Percentiles rank a stretch among this genome's conserved stretches.
Conservation (phyloP, 228 moss, liverwort and hornwort genomes). For the Sphagnum fallax region DNA sequence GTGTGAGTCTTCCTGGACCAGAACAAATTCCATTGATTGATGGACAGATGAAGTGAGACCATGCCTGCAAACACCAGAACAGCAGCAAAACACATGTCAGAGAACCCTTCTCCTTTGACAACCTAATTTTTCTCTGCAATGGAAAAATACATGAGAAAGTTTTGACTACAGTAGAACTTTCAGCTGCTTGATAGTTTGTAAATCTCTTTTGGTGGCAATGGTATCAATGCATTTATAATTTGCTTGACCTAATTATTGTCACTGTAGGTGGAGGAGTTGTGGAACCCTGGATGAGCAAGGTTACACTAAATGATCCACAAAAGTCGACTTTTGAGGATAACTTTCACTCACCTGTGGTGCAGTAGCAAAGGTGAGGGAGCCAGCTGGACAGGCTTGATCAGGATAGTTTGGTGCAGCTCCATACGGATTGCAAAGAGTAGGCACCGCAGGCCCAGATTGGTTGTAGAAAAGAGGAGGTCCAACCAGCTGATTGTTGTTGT, state of each 20-base stretch:
- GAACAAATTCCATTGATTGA: conserved; percentile 17
- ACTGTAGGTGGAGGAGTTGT: neutral
- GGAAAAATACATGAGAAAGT: neutral
- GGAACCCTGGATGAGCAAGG: neutral
- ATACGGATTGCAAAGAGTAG: conserved; percentile 34
- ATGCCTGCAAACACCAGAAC: conserved; percentile 20
- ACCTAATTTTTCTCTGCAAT: neutral
- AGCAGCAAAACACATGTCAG: neutral
- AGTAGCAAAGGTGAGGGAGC: conserved; percentile 10
- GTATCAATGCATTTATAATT: too few relatives aligned
- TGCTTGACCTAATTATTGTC: neutral
- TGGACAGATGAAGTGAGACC: conserved; percentile 23
- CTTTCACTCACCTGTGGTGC: conserved; percentile 25
- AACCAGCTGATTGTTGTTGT: conserved; percentile 13
- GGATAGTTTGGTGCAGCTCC: conserved; percentile 35
- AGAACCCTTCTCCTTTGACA: neutral
- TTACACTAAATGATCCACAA: neutral
- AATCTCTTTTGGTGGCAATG: too few relatives aligned
- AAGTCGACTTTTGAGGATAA: neutral
- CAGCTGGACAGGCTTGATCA: conserved; percentile 11
- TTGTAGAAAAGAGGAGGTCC: conserved; percentile 25
- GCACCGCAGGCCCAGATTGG: conserved; percentile 46
- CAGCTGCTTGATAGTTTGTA: too few relatives aligned
- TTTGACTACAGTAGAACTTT: too few relatives aligned
- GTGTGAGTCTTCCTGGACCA: conserved; percentile 35